These are phyloP conservation scores for Aspergillus bombycis DNA, from an alignment of 2,329 filamentous ascomycete genomes.

Conservation along the genomic window DNA sequence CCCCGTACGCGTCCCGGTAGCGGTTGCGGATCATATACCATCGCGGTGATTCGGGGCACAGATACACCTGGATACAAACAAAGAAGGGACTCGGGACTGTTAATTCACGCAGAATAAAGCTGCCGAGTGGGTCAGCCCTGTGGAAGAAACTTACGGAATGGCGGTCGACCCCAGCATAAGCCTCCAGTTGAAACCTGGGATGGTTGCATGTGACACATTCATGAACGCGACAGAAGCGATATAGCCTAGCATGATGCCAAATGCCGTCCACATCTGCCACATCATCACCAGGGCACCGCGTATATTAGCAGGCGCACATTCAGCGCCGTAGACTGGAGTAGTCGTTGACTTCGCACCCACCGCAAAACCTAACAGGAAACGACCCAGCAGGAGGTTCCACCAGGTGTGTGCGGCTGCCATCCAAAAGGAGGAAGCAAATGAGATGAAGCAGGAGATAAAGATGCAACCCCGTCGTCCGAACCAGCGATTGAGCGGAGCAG, in stretches of 20 bases:
- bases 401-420: constrained; percentile 70
- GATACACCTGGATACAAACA: constrained; percentile 61
- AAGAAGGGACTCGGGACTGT: constrained; percentile 7
- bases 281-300: constrained; percentile 80
- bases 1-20: constrained; percentile 46
- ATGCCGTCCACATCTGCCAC: constrained; percentile 67
- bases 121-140: fast-evolving
- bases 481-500: constrained; percentile 69
- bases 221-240: constrained; percentile 65
- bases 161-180: constrained; percentile 71
- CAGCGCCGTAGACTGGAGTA: constrained; percentile 76
- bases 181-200: constrained; percentile 66
- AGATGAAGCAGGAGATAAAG: constrained; percentile 74
- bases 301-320: constrained; percentile 69
- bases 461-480: constrained; percentile 76
- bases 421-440: constrained; percentile 57
- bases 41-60: constrained; percentile 60
- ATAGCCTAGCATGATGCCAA: constrained; percentile 60
- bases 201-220: constrained; percentile 55
- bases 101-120: neutral
- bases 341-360: constrained; percentile 77
- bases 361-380: constrained; percentile 74
- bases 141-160: constrained; percentile 45
- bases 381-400: constrained; percentile 70
- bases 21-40: constrained; percentile 53